Conservation (phyloP, 192 early-diverging fungal genomes). For the Coemansia sp. region DNA sequence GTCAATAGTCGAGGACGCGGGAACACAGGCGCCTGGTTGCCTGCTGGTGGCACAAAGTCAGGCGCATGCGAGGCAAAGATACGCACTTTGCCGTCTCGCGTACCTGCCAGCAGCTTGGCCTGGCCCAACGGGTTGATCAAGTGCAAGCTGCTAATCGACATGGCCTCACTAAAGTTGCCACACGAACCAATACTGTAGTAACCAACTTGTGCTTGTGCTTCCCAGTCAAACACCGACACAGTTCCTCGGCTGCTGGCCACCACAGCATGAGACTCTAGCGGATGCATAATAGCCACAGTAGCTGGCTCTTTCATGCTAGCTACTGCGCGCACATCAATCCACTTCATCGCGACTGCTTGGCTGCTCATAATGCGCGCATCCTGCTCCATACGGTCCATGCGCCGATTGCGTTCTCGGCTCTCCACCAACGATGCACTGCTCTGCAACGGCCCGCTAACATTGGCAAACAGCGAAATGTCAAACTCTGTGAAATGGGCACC, state of each 20-base stretch:
- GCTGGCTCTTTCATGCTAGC: slow-evolving; percentile 12
- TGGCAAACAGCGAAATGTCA: slow-evolving; percentile 20
- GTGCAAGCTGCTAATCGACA: slow-evolving; percentile 67
- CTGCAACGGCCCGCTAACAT: slow-evolving; percentile 42
- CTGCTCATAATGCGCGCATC: slow-evolving; percentile 23
- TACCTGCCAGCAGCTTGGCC: slow-evolving; percentile 66
- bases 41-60: slow-evolving; percentile 22
- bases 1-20: slow-evolving; percentile 41
- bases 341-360: slow-evolving; percentile 24
- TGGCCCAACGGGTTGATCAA: slow-evolving; percentile 91
- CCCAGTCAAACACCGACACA: slow-evolving; percentile 51
- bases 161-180: neutral
- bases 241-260: slow-evolving; percentile 69
- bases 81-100: slow-evolving; percentile 45
- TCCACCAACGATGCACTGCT: slow-evolving; percentile 45
- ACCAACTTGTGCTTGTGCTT: slow-evolving; percentile 36
- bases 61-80: slow-evolving; percentile 51
- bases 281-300: slow-evolving; percentile 63
- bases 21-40: slow-evolving; percentile 18
- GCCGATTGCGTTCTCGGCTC: slow-evolving; percentile 38
- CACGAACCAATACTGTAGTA: slow-evolving; percentile 22
- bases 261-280: slow-evolving; percentile 80
- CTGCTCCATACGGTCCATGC: slow-evolving; percentile 29
- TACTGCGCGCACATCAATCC: slow-evolving; percentile 40
- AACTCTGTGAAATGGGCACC: slow-evolving; percentile 52